These are phyloP conservation scores for Jamesozyma lodderae DNA, from an alignment of 805 yeast species.

Conservation along the genomic window DNA sequence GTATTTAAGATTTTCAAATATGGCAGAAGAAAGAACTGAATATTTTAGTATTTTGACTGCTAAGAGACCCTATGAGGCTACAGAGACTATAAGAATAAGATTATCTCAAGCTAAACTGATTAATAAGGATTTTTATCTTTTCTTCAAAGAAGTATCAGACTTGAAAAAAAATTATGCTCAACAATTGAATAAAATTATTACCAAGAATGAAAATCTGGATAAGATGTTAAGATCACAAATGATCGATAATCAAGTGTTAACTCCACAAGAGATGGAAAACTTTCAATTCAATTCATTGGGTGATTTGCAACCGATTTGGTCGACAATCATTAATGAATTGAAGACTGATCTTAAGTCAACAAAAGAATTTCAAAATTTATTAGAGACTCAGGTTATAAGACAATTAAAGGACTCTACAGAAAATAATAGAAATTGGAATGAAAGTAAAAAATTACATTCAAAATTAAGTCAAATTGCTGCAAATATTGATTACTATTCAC, in stretches of 20 bases:
- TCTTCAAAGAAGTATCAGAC: constrained; percentile 48
- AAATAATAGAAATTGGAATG: constrained; percentile 47
- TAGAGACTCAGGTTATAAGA: constrained; percentile 46
- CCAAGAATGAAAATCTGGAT: constrained; percentile 30
- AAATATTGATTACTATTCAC: constrained; percentile 31
- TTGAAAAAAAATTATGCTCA: constrained; percentile 40
- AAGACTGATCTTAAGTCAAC: constrained; percentile 42
- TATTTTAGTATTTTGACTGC: constrained; percentile 32
- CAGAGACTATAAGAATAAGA: constrained; percentile 51
- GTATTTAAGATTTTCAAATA: constrained; percentile 1
- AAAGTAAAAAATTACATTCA: constrained; percentile 40
- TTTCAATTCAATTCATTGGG: constrained; percentile 43
- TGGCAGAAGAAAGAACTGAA: constrained; percentile 26
- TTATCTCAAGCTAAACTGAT: constrained; percentile 44
- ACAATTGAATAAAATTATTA: constrained; percentile 34
- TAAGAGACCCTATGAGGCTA: constrained; percentile 49
- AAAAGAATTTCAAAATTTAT: constrained; percentile 37
- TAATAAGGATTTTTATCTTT: constrained; percentile 52
- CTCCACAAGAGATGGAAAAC: constrained; percentile 39
- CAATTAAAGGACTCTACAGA: constrained; percentile 47
- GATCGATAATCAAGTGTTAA: constrained; percentile 34
- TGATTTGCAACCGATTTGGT: constrained; percentile 37
- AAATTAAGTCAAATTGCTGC: constrained; percentile 38
- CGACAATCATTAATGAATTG: constrained; percentile 33
- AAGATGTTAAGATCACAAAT: constrained; percentile 28